Evolutionary conservation across 2,329 filamentous ascomycete species (phyloP).

Genomic region (Cladosporium oxysporum): DNA sequence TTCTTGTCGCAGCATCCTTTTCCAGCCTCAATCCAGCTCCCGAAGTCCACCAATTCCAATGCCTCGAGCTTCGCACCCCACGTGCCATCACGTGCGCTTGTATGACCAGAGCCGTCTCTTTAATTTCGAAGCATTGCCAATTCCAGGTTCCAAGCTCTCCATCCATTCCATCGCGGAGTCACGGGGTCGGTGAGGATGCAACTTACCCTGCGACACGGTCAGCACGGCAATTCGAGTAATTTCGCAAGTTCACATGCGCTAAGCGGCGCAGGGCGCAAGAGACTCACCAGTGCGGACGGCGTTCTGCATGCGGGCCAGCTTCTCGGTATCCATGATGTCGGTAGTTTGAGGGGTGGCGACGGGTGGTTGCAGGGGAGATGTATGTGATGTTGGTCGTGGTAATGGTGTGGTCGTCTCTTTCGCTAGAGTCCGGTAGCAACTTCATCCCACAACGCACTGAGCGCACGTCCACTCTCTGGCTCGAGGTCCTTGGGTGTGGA

Average conservation of each 20-base stretch:
- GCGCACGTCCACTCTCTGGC: too few relatives aligned
- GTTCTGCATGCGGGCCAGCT: constrained; percentile 66
- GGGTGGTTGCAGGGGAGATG: constrained; percentile 1
- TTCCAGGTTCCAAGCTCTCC: constrained; percentile 8
- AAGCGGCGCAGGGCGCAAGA: not conserved
- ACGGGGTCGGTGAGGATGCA: not conserved
- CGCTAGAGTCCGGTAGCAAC: constrained; percentile 14
- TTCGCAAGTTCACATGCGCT: constrained; percentile 14
- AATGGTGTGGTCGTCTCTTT: constrained; percentile 18
- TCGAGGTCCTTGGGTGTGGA: not conserved
- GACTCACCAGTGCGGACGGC: constrained; percentile 71
- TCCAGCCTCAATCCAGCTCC: not conserved
- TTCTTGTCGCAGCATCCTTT: constrained; percentile 6
- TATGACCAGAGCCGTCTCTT: constrained; percentile 4
- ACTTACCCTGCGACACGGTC: constrained; percentile 38
- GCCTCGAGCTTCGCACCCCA: constrained; percentile 1
- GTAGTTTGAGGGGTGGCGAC: constrained; percentile 11
- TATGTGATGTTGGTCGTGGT: not conserved
- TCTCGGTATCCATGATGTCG: constrained; percentile 62
- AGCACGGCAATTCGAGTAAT: constrained; percentile 25
- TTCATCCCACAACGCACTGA: not conserved
- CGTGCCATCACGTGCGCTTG: not conserved
- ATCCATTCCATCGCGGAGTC: not conserved
- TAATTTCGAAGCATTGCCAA: not conserved
- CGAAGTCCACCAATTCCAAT: not conserved